Base-by-base conservation (phyloP, 1,284 basidiomycete genomes). In the Ustilago curta region DNA sequence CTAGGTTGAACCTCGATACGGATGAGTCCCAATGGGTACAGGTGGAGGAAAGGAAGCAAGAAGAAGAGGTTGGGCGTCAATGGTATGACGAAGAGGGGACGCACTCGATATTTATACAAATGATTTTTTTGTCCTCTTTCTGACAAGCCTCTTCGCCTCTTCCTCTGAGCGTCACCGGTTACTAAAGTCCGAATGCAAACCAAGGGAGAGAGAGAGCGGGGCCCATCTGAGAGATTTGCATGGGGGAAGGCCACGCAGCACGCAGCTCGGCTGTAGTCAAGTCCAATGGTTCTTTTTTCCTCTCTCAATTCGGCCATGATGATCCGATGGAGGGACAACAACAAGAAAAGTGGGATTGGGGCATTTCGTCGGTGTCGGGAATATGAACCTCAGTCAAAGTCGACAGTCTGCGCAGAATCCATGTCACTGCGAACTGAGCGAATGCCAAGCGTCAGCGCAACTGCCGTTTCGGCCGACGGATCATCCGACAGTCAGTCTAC, bases 231-330 rank as follows among this genome's bases (percentile, higher is more conserved):
- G 2, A 18, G 45, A 12, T 19, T 5, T 14, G 35, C 9, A 37
- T 14, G 35, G 35, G 8, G 25, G 27, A n/a, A n/a, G n/a, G n/a
- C n/a, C n/a, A n/a, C n/a, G n/a, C n/a, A n/a, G 27, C 47, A 48
- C 47, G 47, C 47, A 19, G 27, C 47, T 48, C 47, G 47, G 47
- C 47, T 31, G 47, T 48, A 19, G 31, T 27, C 18, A 19, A 16
- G 27, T 19, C 18, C 9, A n/a, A 11, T 18, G 16, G 21, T n/a
- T 9, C 11, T 9, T 31, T 2, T 16, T 37, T 37, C 12, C 12
- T 37, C 27, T 14, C 9, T 31, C n/a, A 7, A 31, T 31, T 48
- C 47, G 47, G 47, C 31, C 47, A 29, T n/a, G 19, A 48, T 31
- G 27, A 19, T 27, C 47, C 45, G 45, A 31, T 37, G 35, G 35